These are phyloP conservation scores for Gynostemma pentaphyllum DNA, from an alignment of 306 rosid genomes.

Conservation along the genomic window DNA sequence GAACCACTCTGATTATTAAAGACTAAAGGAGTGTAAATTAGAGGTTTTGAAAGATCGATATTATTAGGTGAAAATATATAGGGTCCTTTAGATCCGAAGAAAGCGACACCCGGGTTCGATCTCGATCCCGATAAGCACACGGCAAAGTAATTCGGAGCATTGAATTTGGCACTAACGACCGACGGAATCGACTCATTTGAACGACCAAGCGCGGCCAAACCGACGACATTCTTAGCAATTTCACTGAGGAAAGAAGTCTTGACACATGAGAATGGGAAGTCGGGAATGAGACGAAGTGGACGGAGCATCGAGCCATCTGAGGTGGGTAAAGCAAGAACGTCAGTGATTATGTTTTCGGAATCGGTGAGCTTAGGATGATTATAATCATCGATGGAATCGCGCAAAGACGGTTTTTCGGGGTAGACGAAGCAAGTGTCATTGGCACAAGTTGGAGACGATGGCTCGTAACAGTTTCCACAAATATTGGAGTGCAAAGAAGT, in stretches of 20 bases:
- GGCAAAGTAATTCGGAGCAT: slow-evolving; percentile 18
- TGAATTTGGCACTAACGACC: slow-evolving; percentile 11
- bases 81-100: slow-evolving; percentile 23
- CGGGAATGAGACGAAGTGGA: slow-evolving; percentile 10
- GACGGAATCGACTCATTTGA: slow-evolving; percentile 30
- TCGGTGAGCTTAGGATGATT: slow-evolving; percentile 6
- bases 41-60: slow-evolving; percentile 29
- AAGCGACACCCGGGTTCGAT: slow-evolving; percentile 14
- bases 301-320: slow-evolving; percentile 11
- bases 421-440: slow-evolving; percentile 20
- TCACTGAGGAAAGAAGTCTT: slow-evolving; percentile 20
- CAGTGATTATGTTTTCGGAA: slow-evolving; percentile 16
- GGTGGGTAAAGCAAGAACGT: slow-evolving; percentile 26
- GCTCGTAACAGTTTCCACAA: slow-evolving; percentile 6
- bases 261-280: slow-evolving; percentile 24
- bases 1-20: slow-evolving; percentile 22
- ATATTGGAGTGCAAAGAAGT: slow-evolving; percentile 1
- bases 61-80: slow-evolving; percentile 20
- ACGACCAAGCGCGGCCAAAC: slow-evolving; percentile 29
- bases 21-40: slow-evolving; percentile 27
- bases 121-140: slow-evolving; percentile 27
- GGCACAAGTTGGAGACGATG: not conserved
- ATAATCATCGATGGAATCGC: not conserved
- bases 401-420: slow-evolving; percentile 28
- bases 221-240: slow-evolving; percentile 15